Evolutionary conservation across 176 grass and related monocot species (phyloP).

Genomic region (Stipa capillata): DNA sequence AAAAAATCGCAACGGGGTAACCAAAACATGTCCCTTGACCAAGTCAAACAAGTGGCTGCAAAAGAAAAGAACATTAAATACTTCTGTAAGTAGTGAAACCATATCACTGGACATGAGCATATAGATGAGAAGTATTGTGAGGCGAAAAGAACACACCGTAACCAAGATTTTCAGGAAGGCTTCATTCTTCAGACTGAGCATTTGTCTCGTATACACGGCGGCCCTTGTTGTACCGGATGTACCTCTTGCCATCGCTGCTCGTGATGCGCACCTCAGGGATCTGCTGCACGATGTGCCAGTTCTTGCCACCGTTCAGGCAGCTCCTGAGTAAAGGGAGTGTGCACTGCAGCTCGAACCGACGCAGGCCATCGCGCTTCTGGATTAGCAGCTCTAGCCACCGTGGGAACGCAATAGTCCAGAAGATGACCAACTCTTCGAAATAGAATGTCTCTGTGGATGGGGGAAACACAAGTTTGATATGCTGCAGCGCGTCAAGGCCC

Average conservation of each 20-base stretch:
- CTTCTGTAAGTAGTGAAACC: neutral
- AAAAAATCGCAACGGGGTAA: neutral
- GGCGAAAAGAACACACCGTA: neutral
- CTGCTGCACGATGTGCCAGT: slow-evolving; percentile 61
- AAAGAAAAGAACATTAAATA: neutral
- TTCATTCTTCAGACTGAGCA: slow-evolving; percentile 60
- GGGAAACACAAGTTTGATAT: slow-evolving; percentile 45
- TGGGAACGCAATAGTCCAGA: slow-evolving; percentile 68
- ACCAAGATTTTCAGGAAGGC: slow-evolving; percentile 10
- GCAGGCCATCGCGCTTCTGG: slow-evolving; percentile 36
- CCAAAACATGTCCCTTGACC: slow-evolving; percentile 6
- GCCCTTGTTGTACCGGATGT: slow-evolving; percentile 60
- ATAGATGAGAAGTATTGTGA: neutral
- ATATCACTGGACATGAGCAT: neutral
- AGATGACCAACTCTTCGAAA: slow-evolving; percentile 72
- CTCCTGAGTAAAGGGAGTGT: slow-evolving; percentile 57
- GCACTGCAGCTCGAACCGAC: slow-evolving; percentile 50
- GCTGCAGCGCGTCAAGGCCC: slow-evolving; percentile 41
- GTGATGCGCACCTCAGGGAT: slow-evolving; percentile 59
- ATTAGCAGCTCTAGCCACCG: slow-evolving; percentile 58
- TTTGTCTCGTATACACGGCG: slow-evolving; percentile 49
- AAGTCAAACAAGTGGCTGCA: slow-evolving; percentile 20
- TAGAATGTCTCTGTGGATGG: slow-evolving; percentile 71
- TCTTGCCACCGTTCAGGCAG: slow-evolving; percentile 64
- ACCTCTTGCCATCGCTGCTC: slow-evolving; percentile 46